phyloP scores from a whole-genome alignment of 768 basidiomycete species.

The Lenzites betulinus region DNA sequence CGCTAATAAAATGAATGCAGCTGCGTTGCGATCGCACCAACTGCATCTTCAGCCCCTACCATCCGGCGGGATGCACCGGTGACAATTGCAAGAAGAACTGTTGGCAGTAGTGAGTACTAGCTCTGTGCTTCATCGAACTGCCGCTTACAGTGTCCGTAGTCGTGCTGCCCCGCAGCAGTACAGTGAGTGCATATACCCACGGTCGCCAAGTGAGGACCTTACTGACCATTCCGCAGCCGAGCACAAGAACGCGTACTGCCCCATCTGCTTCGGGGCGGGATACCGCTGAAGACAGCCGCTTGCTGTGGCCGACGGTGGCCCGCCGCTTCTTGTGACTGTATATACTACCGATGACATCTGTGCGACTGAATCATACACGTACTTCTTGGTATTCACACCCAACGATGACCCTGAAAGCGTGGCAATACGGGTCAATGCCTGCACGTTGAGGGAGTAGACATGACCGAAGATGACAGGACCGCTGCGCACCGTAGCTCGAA shows the following conservation, averaged over 20 bases:
- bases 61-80: slow-evolving; percentile 44
- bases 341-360: background rate
- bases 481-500: background rate
- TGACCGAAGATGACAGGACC: background rate
- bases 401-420: background rate
- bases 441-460: background rate
- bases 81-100: slow-evolving; percentile 48
- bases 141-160: slow-evolving; percentile 22
- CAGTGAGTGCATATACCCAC: slow-evolving; percentile 34
- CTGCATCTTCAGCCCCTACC: slow-evolving; percentile 59
- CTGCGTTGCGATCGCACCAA: slow-evolving; percentile 44
- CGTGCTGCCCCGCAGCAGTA: slow-evolving; percentile 53
- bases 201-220: slow-evolving; percentile 4
- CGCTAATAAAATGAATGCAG: slow-evolving; percentile 33
- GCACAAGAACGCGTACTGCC: slow-evolving; percentile 61
- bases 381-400: background rate
- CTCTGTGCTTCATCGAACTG: background rate
- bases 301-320: too few relatives aligned
- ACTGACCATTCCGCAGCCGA: slow-evolving; percentile 44
- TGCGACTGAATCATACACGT: background rate
- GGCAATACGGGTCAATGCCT: too few relatives aligned
- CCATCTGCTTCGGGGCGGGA: slow-evolving; percentile 41
- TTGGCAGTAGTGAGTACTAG: slow-evolving; percentile 48
- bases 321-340: background rate
- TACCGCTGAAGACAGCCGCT: background rate